Evolutionary conservation across 805 yeast genomes (phyloP).

Genomic region (Myxozyma geophila): DNA sequence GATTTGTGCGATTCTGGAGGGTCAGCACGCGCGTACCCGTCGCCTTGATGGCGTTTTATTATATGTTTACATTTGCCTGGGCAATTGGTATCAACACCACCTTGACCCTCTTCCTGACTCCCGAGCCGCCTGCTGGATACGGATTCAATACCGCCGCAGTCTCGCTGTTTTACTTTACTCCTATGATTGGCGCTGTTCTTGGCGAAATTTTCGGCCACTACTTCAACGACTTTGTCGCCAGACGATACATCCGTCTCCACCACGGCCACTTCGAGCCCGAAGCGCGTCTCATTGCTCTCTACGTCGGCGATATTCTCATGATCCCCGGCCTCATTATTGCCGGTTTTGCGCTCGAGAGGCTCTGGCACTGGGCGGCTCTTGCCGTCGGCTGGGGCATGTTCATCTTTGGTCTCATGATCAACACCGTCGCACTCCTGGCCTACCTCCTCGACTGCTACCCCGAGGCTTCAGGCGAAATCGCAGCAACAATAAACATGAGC

Average conservation of each 20-base stretch:
- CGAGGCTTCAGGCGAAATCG: slow-evolving; percentile 19
- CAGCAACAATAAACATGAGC: slow-evolving; percentile 9
- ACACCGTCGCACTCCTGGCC: slow-evolving; percentile 12
- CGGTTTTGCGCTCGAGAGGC: slow-evolving; percentile 12
- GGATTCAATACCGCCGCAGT: slow-evolving; percentile 8
- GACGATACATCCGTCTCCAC: slow-evolving; percentile 12
- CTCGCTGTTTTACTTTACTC: slow-evolving; percentile 16
- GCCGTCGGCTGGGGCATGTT: slow-evolving; percentile 21
- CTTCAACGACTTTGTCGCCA: slow-evolving; percentile 14
- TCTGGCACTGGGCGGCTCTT: slow-evolving; percentile 14
- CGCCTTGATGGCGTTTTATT: neutral
- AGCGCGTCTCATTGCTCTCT: slow-evolving; percentile 8
- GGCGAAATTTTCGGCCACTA: slow-evolving; percentile 17
- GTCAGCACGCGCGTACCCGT: slow-evolving; percentile 4
- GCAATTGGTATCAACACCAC: slow-evolving; percentile 15
- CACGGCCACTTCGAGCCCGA: slow-evolving; percentile 20
- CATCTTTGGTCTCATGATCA: slow-evolving; percentile 15
- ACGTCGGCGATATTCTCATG: slow-evolving; percentile 7
- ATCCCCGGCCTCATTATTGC: slow-evolving; percentile 13
- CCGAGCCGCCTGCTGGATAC: slow-evolving; percentile 13
- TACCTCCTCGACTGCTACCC: slow-evolving; percentile 16
- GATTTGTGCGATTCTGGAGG: slow-evolving; percentile 3
- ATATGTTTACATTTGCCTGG: slow-evolving; percentile 19
- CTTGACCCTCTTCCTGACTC: slow-evolving; percentile 8
- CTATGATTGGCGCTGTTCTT: slow-evolving; percentile 15